Conservation (phyloP, 768 basidiomycete genomes). For the Paxillus ammoniavirescens region DNA sequence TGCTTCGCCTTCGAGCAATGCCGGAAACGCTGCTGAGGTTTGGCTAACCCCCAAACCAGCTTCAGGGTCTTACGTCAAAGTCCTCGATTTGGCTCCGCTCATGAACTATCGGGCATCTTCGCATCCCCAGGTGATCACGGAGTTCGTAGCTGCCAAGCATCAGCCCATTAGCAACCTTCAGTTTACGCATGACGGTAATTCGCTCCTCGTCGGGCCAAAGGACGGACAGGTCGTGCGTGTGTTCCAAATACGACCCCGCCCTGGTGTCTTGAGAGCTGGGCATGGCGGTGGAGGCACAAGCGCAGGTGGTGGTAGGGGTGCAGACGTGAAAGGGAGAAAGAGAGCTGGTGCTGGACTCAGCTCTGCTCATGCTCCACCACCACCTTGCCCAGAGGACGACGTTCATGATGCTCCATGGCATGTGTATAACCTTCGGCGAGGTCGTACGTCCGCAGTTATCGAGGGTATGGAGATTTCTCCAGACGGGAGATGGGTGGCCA, state of each 20-base stretch:
- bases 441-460: constrained; percentile 65
- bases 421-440: constrained; percentile 69
- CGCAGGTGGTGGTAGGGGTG: neutral
- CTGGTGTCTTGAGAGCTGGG: constrained; percentile 17
- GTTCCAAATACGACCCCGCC: constrained; percentile 40
- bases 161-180: constrained; percentile 45
- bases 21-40: constrained; percentile 9
- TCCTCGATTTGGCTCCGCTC: constrained; percentile 53
- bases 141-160: constrained; percentile 48
- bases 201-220: constrained; percentile 46
- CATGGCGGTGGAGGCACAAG: neutral
- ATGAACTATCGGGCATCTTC: constrained; percentile 17
- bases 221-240: constrained; percentile 57
- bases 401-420: constrained; percentile 44
- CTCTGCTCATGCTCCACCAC: neutral
- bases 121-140: constrained; percentile 36
- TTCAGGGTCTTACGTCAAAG: constrained; percentile 47
- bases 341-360: constrained; percentile 2
- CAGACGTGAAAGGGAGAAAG: constrained; percentile 1
- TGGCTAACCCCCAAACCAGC: constrained; percentile 12
- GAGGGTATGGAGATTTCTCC: constrained; percentile 41
- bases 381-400: constrained; percentile 10
- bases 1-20: constrained; percentile 10
- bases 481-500: constrained; percentile 67
- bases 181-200: constrained; percentile 55